These are phyloP conservation scores for Floccularia luteovirens DNA, from an alignment of 768 basidiomycete species.

Conservation along the genomic window DNA sequence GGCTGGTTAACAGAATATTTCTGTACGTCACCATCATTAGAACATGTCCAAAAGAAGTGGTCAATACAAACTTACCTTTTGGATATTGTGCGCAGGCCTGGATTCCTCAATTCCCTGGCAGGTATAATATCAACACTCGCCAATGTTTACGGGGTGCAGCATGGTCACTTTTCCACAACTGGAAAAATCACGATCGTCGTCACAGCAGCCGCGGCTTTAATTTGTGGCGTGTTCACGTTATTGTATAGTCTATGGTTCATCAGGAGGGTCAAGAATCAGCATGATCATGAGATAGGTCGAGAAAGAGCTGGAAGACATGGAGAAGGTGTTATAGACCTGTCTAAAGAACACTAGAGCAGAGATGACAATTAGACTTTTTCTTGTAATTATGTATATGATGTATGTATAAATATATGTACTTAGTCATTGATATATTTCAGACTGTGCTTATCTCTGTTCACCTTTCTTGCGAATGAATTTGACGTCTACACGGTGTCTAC, in stretches of 20 bases:
- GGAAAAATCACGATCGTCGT: conserved; percentile 41
- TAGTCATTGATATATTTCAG: too few relatives aligned
- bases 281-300: conserved; percentile 30
- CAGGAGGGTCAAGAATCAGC: conserved; percentile 32
- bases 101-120: conserved; percentile 46
- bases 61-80: too few relatives aligned
- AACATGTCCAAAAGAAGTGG: conserved; percentile 1
- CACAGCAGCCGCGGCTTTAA: conserved; percentile 26
- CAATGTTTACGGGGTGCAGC: conserved; percentile 41
- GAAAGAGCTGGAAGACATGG: conserved; percentile 36
- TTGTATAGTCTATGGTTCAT: conserved; percentile 40
- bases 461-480: too few relatives aligned
- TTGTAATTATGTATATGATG: neutral
- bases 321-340: conserved; percentile 25
- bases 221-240: conserved; percentile 31
- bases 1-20: conserved; percentile 50
- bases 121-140: conserved; percentile 49
- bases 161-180: conserved; percentile 32
- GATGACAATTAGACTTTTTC: neutral
- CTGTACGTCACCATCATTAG: conserved; percentile 25
- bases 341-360: conserved; percentile 10
- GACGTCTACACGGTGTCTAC: too few relatives aligned
- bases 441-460: too few relatives aligned
- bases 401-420: neutral
- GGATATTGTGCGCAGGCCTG: conserved; percentile 49